phyloP scores from a whole-genome alignment of 2,329 filamentous ascomycete species.

The Endothia cerciana region DNA sequence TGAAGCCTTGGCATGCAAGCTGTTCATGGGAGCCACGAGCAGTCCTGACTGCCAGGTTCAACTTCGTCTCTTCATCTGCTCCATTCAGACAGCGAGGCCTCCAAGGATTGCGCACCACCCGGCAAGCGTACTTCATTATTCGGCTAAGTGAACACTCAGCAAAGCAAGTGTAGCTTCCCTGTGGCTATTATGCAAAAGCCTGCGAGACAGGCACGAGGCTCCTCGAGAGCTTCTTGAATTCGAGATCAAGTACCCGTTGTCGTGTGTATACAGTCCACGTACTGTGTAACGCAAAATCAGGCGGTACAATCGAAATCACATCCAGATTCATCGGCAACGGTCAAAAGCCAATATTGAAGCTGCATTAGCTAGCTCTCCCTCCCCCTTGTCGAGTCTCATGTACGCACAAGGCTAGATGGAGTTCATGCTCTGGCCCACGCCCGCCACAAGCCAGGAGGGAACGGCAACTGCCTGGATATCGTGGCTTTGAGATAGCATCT shows the following conservation, averaged over 20 bases:
- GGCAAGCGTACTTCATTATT: background rate
- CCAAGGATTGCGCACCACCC: background rate
- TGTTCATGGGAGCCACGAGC: background rate
- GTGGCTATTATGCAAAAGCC: background rate
- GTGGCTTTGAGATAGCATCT: background rate
- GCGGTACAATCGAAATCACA: background rate
- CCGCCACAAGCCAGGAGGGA: background rate
- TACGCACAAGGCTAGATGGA: background rate
- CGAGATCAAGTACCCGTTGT: background rate
- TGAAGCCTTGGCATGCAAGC: background rate
- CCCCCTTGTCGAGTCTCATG: background rate
- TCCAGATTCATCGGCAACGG: background rate
- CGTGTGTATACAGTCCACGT: background rate
- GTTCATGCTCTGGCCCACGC: background rate
- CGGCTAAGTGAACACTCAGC: background rate
- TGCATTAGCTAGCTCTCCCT: background rate
- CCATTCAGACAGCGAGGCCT: background rate
- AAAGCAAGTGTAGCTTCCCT: background rate
- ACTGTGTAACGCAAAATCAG: background rate
- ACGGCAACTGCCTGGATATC: background rate
- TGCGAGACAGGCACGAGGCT: background rate
- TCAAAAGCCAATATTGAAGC: background rate
- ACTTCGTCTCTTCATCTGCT: background rate
- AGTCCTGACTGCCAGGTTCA: background rate
- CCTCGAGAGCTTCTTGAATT: background rate